Percentiles rank a stretch among this genome's conserved stretches.
These are phyloP conservation scores for Zygotorulaspora mrakii DNA, from an alignment of 1,139 yeast genomes.

Conservation along the genomic window DNA sequence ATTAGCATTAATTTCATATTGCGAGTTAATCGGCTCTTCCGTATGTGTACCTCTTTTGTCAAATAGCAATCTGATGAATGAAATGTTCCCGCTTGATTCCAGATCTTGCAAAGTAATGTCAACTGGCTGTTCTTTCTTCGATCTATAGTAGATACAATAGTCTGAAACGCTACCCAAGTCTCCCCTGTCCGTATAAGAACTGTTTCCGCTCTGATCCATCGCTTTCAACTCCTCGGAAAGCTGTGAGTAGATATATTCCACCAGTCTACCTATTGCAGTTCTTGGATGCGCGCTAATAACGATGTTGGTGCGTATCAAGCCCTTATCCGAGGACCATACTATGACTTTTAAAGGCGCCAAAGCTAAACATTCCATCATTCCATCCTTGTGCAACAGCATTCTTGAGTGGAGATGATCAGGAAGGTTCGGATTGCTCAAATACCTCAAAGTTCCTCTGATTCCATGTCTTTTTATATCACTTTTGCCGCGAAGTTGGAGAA, in stretches of 20 bases:
- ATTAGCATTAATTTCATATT: slow-evolving; percentile 20
- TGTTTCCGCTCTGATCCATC: background rate
- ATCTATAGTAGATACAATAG: slow-evolving; percentile 11
- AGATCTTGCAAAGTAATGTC: slow-evolving; percentile 17
- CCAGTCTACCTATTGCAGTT: slow-evolving; percentile 24
- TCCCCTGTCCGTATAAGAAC: slow-evolving; percentile 1
- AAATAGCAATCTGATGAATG: slow-evolving; percentile 18
- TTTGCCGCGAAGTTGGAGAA: background rate
- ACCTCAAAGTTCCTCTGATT: background rate
- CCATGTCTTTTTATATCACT: background rate
- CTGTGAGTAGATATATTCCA: slow-evolving; percentile 28
- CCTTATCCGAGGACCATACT: slow-evolving; percentile 23
- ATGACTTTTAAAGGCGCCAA: slow-evolving; percentile 23
- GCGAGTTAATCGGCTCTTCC: slow-evolving; percentile 13
- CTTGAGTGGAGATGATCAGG: background rate
- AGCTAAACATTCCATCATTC: slow-evolving; percentile 22
- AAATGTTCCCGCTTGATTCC: slow-evolving; percentile 13
- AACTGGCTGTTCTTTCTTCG: slow-evolving; percentile 10
- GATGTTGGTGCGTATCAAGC: slow-evolving; percentile 17
- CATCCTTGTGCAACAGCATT: background rate
- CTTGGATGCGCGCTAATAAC: slow-evolving; percentile 27
- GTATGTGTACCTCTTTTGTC: slow-evolving; percentile 9
- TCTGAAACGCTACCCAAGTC: slow-evolving; percentile 7
- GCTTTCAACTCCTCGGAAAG: slow-evolving; percentile 11
- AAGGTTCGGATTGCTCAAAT: background rate